Conservation (phyloP, 1,139 yeast species). For the Saccharomyces hybrid region DNA sequence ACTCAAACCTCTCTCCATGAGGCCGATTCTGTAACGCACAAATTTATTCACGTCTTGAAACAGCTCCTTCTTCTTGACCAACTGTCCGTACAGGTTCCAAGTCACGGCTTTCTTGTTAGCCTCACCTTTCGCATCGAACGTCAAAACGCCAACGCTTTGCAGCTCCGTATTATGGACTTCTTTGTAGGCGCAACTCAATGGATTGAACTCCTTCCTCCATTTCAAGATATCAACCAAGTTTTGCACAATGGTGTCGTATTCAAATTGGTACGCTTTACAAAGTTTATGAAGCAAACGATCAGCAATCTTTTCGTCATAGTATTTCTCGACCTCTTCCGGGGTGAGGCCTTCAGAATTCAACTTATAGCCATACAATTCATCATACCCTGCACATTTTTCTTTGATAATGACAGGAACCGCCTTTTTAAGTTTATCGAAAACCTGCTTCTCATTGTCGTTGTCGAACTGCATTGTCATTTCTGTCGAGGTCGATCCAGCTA, state of each 20-base stretch:
- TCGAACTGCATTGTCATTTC: conserved; percentile 14
- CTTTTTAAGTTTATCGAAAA: conserved; percentile 18
- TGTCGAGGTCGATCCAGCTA: not conserved
- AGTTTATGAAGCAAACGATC: conserved; percentile 58
- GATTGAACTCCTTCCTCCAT: conserved; percentile 75
- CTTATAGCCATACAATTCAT: conserved; percentile 74
- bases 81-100: conserved; percentile 83
- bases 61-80: conserved; percentile 41
- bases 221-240: conserved; percentile 54
- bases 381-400: conserved; percentile 44
- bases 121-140: conserved; percentile 37
- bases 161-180: conserved; percentile 57
- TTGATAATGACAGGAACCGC: conserved; percentile 33
- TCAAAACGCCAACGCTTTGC: conserved; percentile 58
- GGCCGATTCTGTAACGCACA: conserved; percentile 77
- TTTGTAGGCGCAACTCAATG: conserved; percentile 66
- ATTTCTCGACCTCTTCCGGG: conserved; percentile 30
- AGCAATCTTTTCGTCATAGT: conserved; percentile 41
- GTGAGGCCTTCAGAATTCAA: conserved; percentile 35
- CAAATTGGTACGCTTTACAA: conserved; percentile 58
- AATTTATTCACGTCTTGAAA: conserved; percentile 60
- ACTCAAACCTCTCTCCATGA: conserved; percentile 75
- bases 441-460: conserved; percentile 13
- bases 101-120: conserved; percentile 51
- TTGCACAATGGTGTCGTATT: conserved; percentile 40